Evolutionary conservation across 2,329 filamentous ascomycete genomes (phyloP).

Genomic region (Aphanoascus verrucosus): DNA sequence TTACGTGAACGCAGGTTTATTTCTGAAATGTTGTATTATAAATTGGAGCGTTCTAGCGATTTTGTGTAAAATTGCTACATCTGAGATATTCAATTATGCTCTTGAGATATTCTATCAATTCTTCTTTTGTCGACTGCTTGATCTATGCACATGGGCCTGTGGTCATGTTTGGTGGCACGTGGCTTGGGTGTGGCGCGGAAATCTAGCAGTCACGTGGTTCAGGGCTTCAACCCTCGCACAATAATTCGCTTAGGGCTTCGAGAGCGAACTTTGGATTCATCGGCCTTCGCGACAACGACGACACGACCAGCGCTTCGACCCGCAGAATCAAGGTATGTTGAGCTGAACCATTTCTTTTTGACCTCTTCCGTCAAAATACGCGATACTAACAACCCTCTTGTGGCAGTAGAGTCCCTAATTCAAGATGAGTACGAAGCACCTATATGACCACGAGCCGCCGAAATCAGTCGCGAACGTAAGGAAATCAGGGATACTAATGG

Average conservation of each 20-base stretch:
- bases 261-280: slow-evolving; percentile 31
- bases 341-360: neutral
- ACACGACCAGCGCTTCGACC: slow-evolving; percentile 37
- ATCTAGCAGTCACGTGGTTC: slow-evolving; percentile 20
- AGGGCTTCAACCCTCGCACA: slow-evolving; percentile 30
- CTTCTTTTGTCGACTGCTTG: too few relatives aligned
- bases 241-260: slow-evolving; percentile 35
- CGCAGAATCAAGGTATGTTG: slow-evolving; percentile 34
- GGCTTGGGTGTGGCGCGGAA: neutral
- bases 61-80: neutral
- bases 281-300: slow-evolving; percentile 34
- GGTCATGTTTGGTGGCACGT: too few relatives aligned
- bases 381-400: slow-evolving; percentile 3
- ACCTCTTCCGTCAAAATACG: slow-evolving; percentile 19
- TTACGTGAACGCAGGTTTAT: slow-evolving; percentile 3
- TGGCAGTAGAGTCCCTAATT: slow-evolving; percentile 36
- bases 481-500: slow-evolving; percentile 35
- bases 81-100: neutral
- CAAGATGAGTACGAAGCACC: slow-evolving; percentile 47
- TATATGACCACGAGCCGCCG: slow-evolving; percentile 9
- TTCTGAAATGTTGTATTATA: neutral
- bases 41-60: slow-evolving; percentile 13
- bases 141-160: too few relatives aligned
- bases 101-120: too few relatives aligned
- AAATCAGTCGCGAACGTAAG: slow-evolving; percentile 12